Evolutionary conservation across 2,329 filamentous ascomycete genomes (phyloP), one percentile per base, ranked within the genome.

Genomic region (Parastagonospora avenae): DNA sequence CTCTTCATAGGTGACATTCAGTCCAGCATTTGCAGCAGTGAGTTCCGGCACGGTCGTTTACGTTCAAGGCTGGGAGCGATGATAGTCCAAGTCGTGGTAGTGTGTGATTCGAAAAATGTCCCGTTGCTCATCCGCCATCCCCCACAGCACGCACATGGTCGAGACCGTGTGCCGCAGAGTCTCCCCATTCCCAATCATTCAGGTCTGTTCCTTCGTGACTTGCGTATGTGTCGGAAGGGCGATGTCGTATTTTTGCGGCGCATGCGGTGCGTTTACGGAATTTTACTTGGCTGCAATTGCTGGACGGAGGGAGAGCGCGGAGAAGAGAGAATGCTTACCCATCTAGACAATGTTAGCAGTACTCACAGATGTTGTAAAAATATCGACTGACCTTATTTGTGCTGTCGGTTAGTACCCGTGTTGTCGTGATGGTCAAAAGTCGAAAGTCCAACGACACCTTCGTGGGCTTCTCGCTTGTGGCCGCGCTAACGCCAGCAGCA

Each of bases 251-350:
- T 53, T 16, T 46, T 27, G 48, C 29, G 33, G 46, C 42, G 57
- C 43, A 40, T 51, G 58, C 61, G 54, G 48, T 43, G 43, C 51
- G 57, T 50, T 60, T 50, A 43, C 50, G 53, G 60, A 60, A 61
- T 56, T 59, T 62, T 51, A 55, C 50, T 53, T 36, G 60, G 60
- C 63, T 70, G 68, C 71, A 70, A 71, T 67, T 67, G 67, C 68
- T 66, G 66, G 63, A 57, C 43, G 49, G 48, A 48, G 41, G 24
- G 52, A 38, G 52, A 46, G 50, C 41, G 37, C 40, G 64, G 63
- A 64, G 59, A 56, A 50, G 57, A 54, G 52, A 52, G 54, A 55
- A 49, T 72, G 81, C 84, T 84, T 81, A 86, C 84, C 83, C 84
- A 86, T 86, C 83, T 86, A 70, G 59, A 66, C 49, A 66, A 52